phyloP scores from a whole-genome alignment of 495 filamentous ascomycete species.

The Lasiosphaeris hirsuta region DNA sequence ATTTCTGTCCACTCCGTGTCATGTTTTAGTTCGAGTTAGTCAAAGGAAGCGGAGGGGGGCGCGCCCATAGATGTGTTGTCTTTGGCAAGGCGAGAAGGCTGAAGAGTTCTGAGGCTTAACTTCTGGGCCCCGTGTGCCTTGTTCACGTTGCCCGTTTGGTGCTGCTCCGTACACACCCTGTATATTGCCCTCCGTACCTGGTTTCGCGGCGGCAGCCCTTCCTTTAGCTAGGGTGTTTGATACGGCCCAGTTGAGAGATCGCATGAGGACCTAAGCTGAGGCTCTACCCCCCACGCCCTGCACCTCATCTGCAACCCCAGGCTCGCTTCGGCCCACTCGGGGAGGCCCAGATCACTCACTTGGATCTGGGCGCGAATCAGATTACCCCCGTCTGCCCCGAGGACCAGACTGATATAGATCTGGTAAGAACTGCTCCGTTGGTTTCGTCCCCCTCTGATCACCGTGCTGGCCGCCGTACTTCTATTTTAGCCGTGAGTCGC shows the following conservation, averaged over 20 bases:
- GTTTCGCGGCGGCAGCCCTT: conserved; percentile 2
- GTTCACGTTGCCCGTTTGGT: background rate
- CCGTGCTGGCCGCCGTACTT: background rate
- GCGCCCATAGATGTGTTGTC: background rate
- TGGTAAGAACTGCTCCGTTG: conserved; percentile 30
- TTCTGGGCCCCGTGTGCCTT: background rate
- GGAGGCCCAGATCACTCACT: background rate
- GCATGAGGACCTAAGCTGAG: background rate
- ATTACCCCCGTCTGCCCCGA: conserved; percentile 11
- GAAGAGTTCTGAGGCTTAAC: background rate
- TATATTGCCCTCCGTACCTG: conserved; percentile 1
- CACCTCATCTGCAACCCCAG: background rate
- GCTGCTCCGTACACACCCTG: background rate
- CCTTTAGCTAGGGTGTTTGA: conserved; percentile 10
- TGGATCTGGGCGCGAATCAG: conserved; percentile 10
- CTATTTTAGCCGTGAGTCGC: conserved; percentile 20
- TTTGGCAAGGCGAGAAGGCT: background rate
- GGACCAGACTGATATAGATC: conserved; percentile 19
- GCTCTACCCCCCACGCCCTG: conserved; percentile 4
- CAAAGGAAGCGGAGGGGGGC: background rate
- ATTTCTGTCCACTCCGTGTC: conserved; percentile 7
- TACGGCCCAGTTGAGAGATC: conserved; percentile 6
- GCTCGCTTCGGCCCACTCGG: background rate
- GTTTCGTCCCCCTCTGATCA: conserved; percentile 26
- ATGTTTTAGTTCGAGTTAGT: conserved; percentile 1